phyloP scores from a whole-genome alignment of 2,329 filamentous ascomycete genomes.

The Pseudogymnoascus sp. region DNA sequence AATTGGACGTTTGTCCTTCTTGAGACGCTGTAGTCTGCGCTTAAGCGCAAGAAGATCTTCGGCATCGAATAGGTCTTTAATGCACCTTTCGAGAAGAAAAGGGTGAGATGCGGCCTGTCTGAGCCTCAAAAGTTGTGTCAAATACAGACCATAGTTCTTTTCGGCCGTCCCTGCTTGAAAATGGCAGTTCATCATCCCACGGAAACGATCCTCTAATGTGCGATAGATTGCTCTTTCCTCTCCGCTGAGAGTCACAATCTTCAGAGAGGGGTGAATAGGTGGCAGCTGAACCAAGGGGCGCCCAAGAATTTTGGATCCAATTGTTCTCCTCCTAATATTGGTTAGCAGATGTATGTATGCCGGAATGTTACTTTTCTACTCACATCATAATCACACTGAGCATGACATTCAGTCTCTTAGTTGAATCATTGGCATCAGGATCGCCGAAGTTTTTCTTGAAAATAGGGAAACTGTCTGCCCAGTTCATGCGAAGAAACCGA shows the following conservation, averaged over 20 bases:
- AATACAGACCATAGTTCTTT: slow-evolving; percentile 19
- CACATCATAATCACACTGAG: background rate
- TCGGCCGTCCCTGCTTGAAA: slow-evolving; percentile 16
- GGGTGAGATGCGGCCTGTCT: slow-evolving; percentile 26
- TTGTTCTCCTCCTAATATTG: slow-evolving; percentile 36
- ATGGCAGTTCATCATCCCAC: slow-evolving; percentile 20
- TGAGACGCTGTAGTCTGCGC: slow-evolving; percentile 11
- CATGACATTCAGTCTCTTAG: background rate
- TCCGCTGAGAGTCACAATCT: slow-evolving; percentile 39
- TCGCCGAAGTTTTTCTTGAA: slow-evolving; percentile 26
- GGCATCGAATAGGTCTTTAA: slow-evolving; percentile 23
- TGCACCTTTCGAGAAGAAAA: slow-evolving; percentile 25
- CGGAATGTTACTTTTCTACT: background rate
- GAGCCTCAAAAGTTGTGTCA: slow-evolving; percentile 26
- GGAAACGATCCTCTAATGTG: slow-evolving; percentile 34
- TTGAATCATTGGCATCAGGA: slow-evolving; percentile 15
- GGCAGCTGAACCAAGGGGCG: slow-evolving; percentile 47
- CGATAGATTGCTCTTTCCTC: slow-evolving; percentile 46
- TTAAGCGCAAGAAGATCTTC: slow-evolving; percentile 20
- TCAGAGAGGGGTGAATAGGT: slow-evolving; percentile 33
- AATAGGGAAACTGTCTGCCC: background rate
- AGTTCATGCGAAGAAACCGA: slow-evolving; percentile 19
- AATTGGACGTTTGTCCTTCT: slow-evolving; percentile 14
- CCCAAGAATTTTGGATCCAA: slow-evolving; percentile 43
- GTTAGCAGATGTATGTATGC: background rate